Evolutionary conservation across 2,329 filamentous ascomycete genomes (phyloP).

Genomic region (Aspergillus sojae): DNA sequence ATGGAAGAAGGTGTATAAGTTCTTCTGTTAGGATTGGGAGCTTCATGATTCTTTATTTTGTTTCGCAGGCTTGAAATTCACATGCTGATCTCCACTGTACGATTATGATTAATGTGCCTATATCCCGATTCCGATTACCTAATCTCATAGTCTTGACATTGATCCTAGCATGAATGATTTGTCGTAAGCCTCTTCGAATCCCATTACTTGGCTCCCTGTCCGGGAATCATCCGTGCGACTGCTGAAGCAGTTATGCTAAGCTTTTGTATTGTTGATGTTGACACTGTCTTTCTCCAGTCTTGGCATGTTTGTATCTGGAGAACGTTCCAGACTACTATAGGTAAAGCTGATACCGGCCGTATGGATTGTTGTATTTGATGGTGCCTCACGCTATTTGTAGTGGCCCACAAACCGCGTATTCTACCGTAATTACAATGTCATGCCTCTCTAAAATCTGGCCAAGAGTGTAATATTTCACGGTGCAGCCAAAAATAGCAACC

Average conservation of each 20-base stretch:
- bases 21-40: slow-evolving; percentile 63
- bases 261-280: not conserved
- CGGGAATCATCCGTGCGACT: not conserved
- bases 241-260: not conserved
- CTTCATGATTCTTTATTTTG: slow-evolving; percentile 7
- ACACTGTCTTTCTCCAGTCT: slow-evolving; percentile 19
- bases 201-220: not conserved
- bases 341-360: slow-evolving; percentile 1
- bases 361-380: not conserved
- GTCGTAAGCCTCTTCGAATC: not conserved
- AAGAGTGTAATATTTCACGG: slow-evolving; percentile 17
- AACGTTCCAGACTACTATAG: slow-evolving; percentile 4
- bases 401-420: not conserved
- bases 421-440: not conserved
- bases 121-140: not conserved
- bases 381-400: not conserved
- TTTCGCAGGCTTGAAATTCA: slow-evolving; percentile 10
- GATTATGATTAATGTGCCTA: slow-evolving; percentile 5
- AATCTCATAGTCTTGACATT: not conserved
- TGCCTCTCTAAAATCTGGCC: not conserved
- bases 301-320: slow-evolving; percentile 27
- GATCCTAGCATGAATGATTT: not conserved
- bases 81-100: slow-evolving; percentile 3
- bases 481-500: slow-evolving; percentile 25
- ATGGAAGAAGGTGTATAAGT: slow-evolving; percentile 77